phyloP scores from a whole-genome alignment of 768 basidiomycete genomes.

The Pilatotrama ljubarskyi region DNA sequence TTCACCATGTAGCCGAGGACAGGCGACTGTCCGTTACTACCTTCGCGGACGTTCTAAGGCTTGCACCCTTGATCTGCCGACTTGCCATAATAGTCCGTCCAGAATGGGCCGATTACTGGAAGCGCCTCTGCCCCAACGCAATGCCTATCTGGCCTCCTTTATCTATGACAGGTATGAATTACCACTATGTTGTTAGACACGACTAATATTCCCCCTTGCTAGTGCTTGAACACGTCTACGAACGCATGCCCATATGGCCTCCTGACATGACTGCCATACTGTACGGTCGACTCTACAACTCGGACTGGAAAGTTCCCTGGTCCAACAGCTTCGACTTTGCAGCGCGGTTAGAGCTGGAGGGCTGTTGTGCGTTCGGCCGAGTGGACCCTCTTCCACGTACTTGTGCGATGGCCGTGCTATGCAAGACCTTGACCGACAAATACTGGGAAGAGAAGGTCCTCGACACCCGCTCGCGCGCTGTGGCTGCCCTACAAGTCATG shows the following conservation, averaged over 20 bases:
- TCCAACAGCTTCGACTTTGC: constrained; percentile 43
- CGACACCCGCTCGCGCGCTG: constrained; percentile 63
- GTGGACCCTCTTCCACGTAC: constrained; percentile 53
- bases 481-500: constrained; percentile 60
- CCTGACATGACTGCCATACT: constrained; percentile 74
- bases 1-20: constrained; percentile 81
- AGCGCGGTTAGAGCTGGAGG: constrained; percentile 47
- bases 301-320: constrained; percentile 63
- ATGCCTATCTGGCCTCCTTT: constrained; percentile 61
- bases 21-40: constrained; percentile 57
- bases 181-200: no score
- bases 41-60: constrained; percentile 52
- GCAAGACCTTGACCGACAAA: constrained; percentile 58
- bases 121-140: constrained; percentile 68
- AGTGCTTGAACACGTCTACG: constrained; percentile 52
- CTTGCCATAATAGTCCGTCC: constrained; percentile 65
- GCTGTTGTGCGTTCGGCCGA: constrained; percentile 62
- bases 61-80: constrained; percentile 65
- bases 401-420: constrained; percentile 55
- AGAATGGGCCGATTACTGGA: constrained; percentile 95
- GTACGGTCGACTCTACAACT: constrained; percentile 53
- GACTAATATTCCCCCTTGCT: background rate
- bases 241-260: constrained; percentile 74
- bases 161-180: constrained; percentile 40
- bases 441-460: constrained; percentile 33